These are phyloP conservation scores for Alternaria sp. DNA, from an alignment of 2,329 filamentous ascomycete species.

Conservation along the genomic window DNA sequence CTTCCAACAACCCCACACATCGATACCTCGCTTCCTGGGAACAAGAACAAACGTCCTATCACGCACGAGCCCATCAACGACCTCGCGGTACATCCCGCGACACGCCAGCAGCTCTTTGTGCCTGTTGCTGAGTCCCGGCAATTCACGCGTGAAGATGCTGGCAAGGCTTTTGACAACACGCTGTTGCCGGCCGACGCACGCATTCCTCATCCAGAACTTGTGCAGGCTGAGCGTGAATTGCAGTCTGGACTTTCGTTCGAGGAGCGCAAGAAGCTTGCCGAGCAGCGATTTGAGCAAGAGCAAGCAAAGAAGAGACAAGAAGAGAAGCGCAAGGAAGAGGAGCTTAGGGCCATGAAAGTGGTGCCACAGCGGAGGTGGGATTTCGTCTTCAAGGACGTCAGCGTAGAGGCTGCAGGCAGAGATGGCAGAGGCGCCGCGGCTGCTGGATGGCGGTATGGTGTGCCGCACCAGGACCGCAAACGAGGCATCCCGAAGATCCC, in stretches of 20 bases:
- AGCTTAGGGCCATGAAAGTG: conserved; percentile 51
- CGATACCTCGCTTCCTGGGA: conserved; percentile 31
- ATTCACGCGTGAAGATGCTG: conserved; percentile 70
- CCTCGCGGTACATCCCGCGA: conserved; percentile 63
- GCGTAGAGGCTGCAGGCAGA: conserved; percentile 60
- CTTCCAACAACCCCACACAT: conserved; percentile 68
- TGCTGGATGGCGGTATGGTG: conserved; percentile 66
- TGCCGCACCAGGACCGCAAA: conserved; percentile 68
- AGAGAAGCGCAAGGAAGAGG: conserved; percentile 52
- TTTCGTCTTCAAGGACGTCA: conserved; percentile 66
- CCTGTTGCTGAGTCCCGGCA: conserved; percentile 68
- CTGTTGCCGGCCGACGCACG: conserved; percentile 68
- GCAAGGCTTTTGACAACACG: conserved; percentile 64
- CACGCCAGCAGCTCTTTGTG: conserved; percentile 64
- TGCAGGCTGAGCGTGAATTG: conserved; percentile 52
- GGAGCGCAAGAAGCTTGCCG: conserved; percentile 44
- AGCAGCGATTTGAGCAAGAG: conserved; percentile 31
- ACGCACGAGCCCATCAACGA: conserved; percentile 69
- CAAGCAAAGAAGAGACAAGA: conserved; percentile 48
- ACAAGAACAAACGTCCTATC: conserved; percentile 45
- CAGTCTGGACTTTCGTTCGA: conserved; percentile 36
- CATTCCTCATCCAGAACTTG: conserved; percentile 68
- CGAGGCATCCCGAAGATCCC: conserved; percentile 69
- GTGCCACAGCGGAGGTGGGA: conserved; percentile 62
- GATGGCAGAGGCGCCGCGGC: conserved; percentile 61